Conservation (phyloP, 2,329 filamentous ascomycete genomes). For the Calonectria pseudoturangicola region DNA sequence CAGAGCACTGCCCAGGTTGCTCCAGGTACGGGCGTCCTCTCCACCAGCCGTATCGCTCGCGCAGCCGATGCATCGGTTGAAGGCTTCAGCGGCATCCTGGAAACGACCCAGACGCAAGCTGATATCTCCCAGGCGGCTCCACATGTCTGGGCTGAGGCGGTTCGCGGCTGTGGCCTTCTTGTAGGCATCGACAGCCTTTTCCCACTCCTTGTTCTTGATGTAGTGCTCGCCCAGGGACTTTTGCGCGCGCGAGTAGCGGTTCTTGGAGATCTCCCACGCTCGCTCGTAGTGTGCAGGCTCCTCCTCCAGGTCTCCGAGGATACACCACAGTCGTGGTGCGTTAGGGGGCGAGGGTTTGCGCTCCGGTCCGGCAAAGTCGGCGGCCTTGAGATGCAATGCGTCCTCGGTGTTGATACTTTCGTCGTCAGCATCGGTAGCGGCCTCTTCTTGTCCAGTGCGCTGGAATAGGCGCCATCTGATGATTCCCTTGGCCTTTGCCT, state of each 20-base stretch:
- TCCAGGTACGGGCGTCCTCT: constrained; percentile 94
- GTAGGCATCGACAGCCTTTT: constrained; percentile 86
- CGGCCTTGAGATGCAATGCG: constrained; percentile 72
- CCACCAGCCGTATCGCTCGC: constrained; percentile 80
- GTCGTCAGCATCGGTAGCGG: constrained; percentile 65
- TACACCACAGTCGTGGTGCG: constrained; percentile 92
- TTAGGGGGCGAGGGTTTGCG: constrained; percentile 83
- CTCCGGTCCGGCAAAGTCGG: constrained; percentile 77
- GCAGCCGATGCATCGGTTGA: constrained; percentile 84
- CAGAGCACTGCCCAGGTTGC: constrained; percentile 91
- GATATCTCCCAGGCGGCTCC: constrained; percentile 94
- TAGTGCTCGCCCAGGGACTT: constrained; percentile 89
- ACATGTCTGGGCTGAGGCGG: constrained; percentile 86
- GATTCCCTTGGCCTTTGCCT: constrained; percentile 87
- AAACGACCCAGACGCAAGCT: constrained; percentile 86
- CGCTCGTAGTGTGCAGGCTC: constrained; percentile 85
- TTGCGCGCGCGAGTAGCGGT: constrained; percentile 90
- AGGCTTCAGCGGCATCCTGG: constrained; percentile 87
- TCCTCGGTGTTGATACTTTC: constrained; percentile 70
- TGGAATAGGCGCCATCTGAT: constrained; percentile 88
- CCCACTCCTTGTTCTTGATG: constrained; percentile 78
- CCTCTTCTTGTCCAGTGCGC: constrained; percentile 66
- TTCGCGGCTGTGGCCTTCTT: constrained; percentile 85
- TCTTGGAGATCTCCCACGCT: constrained; percentile 89
- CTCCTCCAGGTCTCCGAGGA: constrained; percentile 91